Evolutionary conservation across 2,329 filamentous ascomycete genomes (phyloP).

Genomic region (Pseudogymnoascus sp.): DNA sequence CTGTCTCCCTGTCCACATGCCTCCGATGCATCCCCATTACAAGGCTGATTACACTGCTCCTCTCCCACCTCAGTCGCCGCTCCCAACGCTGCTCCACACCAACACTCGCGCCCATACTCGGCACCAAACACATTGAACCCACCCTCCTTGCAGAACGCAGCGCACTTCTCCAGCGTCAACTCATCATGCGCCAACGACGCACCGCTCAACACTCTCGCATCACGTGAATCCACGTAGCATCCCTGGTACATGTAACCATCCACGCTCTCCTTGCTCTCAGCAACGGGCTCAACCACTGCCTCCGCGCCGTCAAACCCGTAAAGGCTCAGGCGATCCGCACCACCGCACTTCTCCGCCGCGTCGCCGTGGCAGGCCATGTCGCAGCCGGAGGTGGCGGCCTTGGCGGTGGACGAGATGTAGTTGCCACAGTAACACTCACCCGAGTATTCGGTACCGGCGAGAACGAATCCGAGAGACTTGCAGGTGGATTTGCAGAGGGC

Average conservation of each 20-base stretch:
- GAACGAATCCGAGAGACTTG: conserved; percentile 33
- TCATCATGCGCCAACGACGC: not conserved
- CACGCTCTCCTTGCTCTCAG: not conserved
- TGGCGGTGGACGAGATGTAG: not conserved
- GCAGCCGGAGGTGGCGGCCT: conserved; percentile 13
- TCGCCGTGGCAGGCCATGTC: conserved; percentile 14
- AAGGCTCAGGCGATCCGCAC: conserved; percentile 11
- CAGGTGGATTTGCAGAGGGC: conserved; percentile 41
- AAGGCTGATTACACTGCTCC: not conserved
- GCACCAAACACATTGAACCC: not conserved
- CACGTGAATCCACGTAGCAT: not conserved
- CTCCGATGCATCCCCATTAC: not conserved
- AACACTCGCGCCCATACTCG: not conserved
- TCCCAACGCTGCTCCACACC: not conserved
- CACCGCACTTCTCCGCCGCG: conserved; percentile 13
- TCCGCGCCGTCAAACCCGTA: not conserved
- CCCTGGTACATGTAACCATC: not conserved
- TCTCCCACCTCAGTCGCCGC: not conserved
- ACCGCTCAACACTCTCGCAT: not conserved
- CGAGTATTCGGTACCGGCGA: conserved; percentile 30
- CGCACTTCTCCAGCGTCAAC: not conserved
- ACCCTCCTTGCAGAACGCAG: not conserved
- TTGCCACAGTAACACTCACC: conserved; percentile 9
- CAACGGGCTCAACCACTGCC: not conserved
- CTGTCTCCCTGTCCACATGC: not conserved